These are phyloP conservation scores for Chlorella ohadii DNA, from an alignment of 139 green algal genomes.

Conservation along the genomic window DNA sequence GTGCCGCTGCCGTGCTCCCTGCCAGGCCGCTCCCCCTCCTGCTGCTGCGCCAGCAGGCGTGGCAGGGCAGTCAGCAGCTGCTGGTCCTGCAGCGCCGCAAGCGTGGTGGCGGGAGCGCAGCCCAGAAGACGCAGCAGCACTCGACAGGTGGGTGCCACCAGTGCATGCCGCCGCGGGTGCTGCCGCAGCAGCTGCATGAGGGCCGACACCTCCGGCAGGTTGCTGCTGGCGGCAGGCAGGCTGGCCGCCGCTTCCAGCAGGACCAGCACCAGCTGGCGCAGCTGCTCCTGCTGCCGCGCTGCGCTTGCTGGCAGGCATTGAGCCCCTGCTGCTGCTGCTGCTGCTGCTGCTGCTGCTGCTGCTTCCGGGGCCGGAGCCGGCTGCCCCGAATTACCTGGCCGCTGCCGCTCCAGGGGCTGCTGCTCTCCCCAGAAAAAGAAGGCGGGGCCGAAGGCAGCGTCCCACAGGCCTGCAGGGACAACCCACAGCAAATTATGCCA, in stretches of 20 bases:
- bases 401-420: not conserved
- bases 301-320: not conserved
- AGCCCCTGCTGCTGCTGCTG: not conserved
- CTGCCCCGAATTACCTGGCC: too few species aligned
- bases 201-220: slow-evolving; percentile 1
- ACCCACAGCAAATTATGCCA: not conserved
- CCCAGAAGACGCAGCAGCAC: slow-evolving; percentile 26
- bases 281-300: not conserved
- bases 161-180: not conserved
- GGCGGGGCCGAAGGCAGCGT: slow-evolving; percentile 23
- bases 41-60: slow-evolving; percentile 14
- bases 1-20: not conserved
- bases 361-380: not conserved
- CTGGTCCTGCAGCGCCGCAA: slow-evolving; percentile 6
- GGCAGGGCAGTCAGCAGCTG: slow-evolving; percentile 25
- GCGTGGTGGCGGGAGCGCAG: slow-evolving; percentile 18
- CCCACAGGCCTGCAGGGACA: slow-evolving; percentile 43
- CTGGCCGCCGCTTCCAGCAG: slow-evolving; percentile 1
- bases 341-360: not conserved
- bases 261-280: not conserved
- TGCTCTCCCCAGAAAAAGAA: slow-evolving; percentile 47
- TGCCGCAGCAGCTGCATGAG: slow-evolving; percentile 17
- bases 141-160: not conserved
- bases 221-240: slow-evolving; percentile 10
- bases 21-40: not conserved